Evolutionary conservation across 2,329 filamentous ascomycete genomes (phyloP), one percentile per base, ranked within the genome.

Genomic region (Hirsutella thompsonii): DNA sequence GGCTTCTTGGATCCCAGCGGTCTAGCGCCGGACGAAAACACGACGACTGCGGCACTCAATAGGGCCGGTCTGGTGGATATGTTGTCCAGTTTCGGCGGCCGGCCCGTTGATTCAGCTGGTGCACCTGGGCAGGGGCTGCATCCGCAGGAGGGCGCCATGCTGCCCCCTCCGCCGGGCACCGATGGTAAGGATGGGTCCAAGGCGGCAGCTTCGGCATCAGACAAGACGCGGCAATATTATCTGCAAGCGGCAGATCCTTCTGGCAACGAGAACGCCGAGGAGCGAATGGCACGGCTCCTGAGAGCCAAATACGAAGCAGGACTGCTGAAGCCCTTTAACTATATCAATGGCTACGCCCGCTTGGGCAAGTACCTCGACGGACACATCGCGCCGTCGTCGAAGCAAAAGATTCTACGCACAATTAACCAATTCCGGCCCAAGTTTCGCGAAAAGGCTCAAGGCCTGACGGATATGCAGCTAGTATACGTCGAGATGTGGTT

Each of bases 401-500:
- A 92, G 46, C 83, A 93, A 52, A 92, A 93, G 64, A 95, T 98
- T 46, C 66, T 94, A 36, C 79, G 87, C 45, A 90, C 94, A 55
- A 74, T 98, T 35, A 86, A 94, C 60, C 81, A 85, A 42, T 98
- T 98, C 63, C 74, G 92, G 36, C 92, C 92, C 14, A 94, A 94
- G 56, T 98, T 98, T 55, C 76, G 92, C 46, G 90, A 96, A 61
- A 88, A 93, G 64, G 90, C 94, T 58, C 88, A 96, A 49, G 81
- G 74, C 28, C 68, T 96, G 55, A 95, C 86, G 2, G 92, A 98
- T 61, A 84, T 95, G 58, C 87, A 98, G 61, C 76, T 98, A 20
- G 81, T 96, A 21, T 79, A 89, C 44, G 90, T 96, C 10, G 92
- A 98, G 63, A 95, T 96, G 87, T 96, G 92, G 90, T 96, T 98